These are phyloP conservation scores for Tuber umbilicatum DNA, from an alignment of 495 filamentous ascomycete species.

Conservation along the genomic window DNA sequence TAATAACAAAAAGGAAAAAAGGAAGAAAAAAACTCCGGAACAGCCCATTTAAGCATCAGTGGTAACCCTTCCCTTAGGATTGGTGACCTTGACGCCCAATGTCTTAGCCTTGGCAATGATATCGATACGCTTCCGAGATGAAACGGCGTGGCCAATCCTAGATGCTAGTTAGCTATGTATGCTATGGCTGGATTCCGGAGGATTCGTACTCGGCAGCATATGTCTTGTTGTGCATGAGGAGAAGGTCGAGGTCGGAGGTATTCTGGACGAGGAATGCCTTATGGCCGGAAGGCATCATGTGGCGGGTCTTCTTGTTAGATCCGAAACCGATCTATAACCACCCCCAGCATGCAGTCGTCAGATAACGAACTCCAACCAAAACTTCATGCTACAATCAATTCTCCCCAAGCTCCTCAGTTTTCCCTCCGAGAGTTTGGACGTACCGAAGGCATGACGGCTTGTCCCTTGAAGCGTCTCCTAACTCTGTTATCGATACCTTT, in stretches of 20 bases:
- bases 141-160: conserved; percentile 95
- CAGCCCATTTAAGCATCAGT: conserved; percentile 73
- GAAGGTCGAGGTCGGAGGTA: conserved; percentile 85
- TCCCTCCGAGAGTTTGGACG: conserved; percentile 41
- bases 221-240: conserved; percentile 99
- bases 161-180: conserved; percentile 30
- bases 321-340: conserved; percentile 82
- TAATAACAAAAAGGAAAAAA: conserved; percentile 28
- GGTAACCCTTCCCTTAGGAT: conserved; percentile 95
- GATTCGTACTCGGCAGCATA: conserved; percentile 89
- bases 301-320: conserved; percentile 95
- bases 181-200: background rate
- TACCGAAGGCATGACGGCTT: conserved; percentile 96
- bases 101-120: conserved; percentile 95
- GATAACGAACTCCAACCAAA: conserved; percentile 3
- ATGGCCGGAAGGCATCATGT: conserved; percentile 98
- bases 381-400: background rate
- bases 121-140: conserved; percentile 94
- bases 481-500: conserved; percentile 92
- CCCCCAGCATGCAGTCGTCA: conserved; percentile 11
- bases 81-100: conserved; percentile 97
- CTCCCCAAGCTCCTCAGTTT: background rate
- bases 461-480: conserved; percentile 81
- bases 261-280: conserved; percentile 99
- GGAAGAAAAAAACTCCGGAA: conserved; percentile 11